phyloP scores from a whole-genome alignment of 371 early-diverging fungal genomes.

The Saksenaea vasiformis region DNA sequence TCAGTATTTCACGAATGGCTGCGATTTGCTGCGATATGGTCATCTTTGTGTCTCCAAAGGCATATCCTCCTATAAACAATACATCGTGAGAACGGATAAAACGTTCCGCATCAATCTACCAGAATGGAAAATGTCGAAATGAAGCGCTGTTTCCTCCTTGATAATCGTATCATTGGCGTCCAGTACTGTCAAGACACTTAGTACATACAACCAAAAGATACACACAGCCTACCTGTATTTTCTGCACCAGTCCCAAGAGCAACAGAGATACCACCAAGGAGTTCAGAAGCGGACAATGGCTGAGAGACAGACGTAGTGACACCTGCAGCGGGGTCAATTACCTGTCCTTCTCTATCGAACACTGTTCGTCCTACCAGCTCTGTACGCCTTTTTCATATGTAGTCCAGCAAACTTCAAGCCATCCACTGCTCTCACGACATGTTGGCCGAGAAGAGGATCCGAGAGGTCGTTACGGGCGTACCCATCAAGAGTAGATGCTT shows the following conservation, averaged over 20 bases:
- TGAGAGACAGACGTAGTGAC: constrained; percentile 58
- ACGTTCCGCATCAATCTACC: constrained; percentile 12
- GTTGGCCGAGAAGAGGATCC: constrained; percentile 26
- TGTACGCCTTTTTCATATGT: constrained; percentile 62
- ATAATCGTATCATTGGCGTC: constrained; percentile 52
- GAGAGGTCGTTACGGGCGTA: constrained; percentile 35
- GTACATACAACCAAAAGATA: background rate
- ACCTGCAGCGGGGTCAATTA: constrained; percentile 24
- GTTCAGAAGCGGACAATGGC: constrained; percentile 32
- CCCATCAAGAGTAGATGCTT: constrained; percentile 59
- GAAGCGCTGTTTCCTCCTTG: constrained; percentile 63
- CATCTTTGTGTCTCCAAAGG: constrained; percentile 9
- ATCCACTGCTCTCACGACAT: constrained; percentile 54
- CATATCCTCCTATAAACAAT: background rate
- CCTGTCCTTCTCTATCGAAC: background rate
- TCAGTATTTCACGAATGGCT: constrained; percentile 53
- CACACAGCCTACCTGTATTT: constrained; percentile 30
- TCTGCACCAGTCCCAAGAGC: constrained; percentile 60
- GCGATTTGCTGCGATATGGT: constrained; percentile 72
- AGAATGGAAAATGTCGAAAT: constrained; percentile 48
- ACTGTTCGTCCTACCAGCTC: constrained; percentile 49
- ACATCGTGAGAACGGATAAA: background rate
- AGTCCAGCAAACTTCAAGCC: constrained; percentile 63
- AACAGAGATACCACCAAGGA: constrained; percentile 57
- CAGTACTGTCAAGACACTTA: constrained; percentile 17